Conservation (phyloP, 768 basidiomycete species). For the Multifurca ochricompacta region DNA sequence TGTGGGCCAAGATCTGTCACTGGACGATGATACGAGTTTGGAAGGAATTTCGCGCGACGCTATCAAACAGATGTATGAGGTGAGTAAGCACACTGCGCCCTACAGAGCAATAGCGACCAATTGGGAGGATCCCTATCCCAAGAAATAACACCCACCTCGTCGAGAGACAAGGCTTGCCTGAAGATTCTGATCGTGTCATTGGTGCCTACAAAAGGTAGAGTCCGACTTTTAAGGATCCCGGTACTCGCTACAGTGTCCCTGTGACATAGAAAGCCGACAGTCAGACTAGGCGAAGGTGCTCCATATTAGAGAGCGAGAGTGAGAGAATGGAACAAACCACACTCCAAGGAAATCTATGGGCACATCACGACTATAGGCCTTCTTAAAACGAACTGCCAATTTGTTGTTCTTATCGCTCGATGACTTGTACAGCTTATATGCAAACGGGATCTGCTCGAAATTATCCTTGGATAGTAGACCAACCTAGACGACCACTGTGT, state of each 20-base stretch:
- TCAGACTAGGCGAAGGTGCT: background rate
- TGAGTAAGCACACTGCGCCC: too few relatives aligned
- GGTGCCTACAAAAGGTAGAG: constrained; percentile 58
- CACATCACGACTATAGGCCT: constrained; percentile 57
- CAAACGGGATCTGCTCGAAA: constrained; percentile 60
- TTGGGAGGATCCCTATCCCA: too few relatives aligned
- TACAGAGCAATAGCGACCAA: too few relatives aligned
- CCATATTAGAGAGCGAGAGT: too few relatives aligned
- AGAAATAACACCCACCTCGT: constrained; percentile 46
- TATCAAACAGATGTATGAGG: constrained; percentile 22
- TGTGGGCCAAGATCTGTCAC: too few relatives aligned
- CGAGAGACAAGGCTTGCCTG: constrained; percentile 69
- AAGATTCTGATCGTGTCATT: constrained; percentile 61
- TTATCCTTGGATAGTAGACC: constrained; percentile 65
- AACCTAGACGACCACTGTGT: constrained; percentile 43
- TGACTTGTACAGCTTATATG: constrained; percentile 61
- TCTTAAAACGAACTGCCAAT: constrained; percentile 60
- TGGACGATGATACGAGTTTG: constrained; percentile 54
- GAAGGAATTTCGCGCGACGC: constrained; percentile 57
- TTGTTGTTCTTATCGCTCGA: constrained; percentile 38
- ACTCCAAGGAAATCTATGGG: constrained; percentile 70
- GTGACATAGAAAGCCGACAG: background rate
- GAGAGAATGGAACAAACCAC: constrained; percentile 40
- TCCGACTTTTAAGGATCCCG: constrained; percentile 50
- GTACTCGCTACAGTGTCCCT: constrained; percentile 80